phyloP scores from a whole-genome alignment of 768 basidiomycete genomes.

The Pleurotus eryngii region DNA sequence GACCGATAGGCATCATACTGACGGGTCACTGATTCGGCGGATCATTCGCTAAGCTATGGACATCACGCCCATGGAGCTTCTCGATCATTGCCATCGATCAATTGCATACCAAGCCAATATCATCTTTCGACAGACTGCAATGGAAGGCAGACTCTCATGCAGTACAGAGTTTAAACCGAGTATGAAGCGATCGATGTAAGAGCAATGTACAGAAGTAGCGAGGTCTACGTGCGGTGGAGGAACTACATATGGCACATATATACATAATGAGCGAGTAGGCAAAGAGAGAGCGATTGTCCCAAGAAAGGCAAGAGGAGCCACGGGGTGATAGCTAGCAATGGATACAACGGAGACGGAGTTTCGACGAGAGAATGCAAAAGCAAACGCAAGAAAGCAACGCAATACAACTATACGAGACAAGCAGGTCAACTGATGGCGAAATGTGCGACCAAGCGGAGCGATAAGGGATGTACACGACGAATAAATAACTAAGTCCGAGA shows the following conservation, averaged over 20 bases:
- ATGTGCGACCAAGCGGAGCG: neutral
- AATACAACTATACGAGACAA: neutral
- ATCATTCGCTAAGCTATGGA: neutral
- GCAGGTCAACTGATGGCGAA: neutral
- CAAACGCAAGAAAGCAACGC: neutral
- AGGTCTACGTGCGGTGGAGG: too few relatives aligned
- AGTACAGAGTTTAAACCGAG: too few relatives aligned
- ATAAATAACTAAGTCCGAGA: constrained; percentile 1
- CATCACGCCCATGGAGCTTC: neutral
- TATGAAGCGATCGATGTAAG: too few relatives aligned
- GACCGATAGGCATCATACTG: neutral
- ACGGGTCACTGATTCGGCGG: neutral
- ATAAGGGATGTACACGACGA: neutral
- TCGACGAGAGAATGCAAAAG: neutral
- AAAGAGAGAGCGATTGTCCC: neutral
- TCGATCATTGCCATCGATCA: neutral
- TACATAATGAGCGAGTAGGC: neutral
- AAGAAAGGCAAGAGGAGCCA: neutral
- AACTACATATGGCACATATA: too few relatives aligned
- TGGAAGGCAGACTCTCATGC: too few relatives aligned
- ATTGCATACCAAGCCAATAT: too few relatives aligned
- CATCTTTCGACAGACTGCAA: too few relatives aligned
- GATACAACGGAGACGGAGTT: neutral
- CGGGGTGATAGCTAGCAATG: neutral
- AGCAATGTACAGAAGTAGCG: too few relatives aligned